Evolutionary conservation across 768 basidiomycete genomes (phyloP).

Genomic region (Psilocybe azurescens): DNA sequence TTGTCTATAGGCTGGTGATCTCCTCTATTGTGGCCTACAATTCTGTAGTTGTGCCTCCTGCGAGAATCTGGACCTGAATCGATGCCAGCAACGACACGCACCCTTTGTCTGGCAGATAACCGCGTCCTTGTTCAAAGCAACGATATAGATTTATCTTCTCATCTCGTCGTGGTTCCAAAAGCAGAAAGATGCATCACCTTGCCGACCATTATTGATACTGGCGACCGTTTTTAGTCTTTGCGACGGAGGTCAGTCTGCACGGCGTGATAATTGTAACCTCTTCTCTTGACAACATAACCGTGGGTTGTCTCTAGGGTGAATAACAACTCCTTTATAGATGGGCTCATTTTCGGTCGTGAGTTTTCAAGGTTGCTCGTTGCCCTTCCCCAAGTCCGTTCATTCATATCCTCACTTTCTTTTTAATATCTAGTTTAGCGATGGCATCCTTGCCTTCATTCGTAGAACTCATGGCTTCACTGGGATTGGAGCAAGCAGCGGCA

Average conservation of each 20-base stretch:
- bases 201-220: slow-evolving; percentile 61
- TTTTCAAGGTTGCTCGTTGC: slow-evolving; percentile 44
- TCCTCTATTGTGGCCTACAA: slow-evolving; percentile 22
- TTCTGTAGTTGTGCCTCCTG: slow-evolving; percentile 9
- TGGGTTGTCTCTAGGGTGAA: slow-evolving; percentile 60
- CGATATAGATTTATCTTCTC: slow-evolving; percentile 21
- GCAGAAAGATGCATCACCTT: slow-evolving; percentile 57
- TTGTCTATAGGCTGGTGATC: slow-evolving; percentile 17
- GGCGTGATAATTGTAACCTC: slow-evolving; percentile 46
- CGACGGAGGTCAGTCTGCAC: slow-evolving; percentile 42
- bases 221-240: slow-evolving; percentile 43
- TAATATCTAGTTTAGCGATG: slow-evolving; percentile 46
- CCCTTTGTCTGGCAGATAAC: slow-evolving; percentile 15
- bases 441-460: slow-evolving; percentile 85
- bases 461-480: slow-evolving; percentile 85
- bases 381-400: slow-evolving; percentile 34
- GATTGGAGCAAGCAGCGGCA: slow-evolving; percentile 58
- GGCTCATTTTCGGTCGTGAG: slow-evolving; percentile 27
- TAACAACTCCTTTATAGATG: slow-evolving; percentile 45
- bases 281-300: slow-evolving; percentile 59
- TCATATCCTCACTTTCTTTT: slow-evolving; percentile 31
- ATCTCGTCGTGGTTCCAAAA: slow-evolving; percentile 26
- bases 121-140: slow-evolving; percentile 17
- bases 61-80: slow-evolving; percentile 19
- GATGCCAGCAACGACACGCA: slow-evolving; percentile 22